Conservation (phyloP, 1,139 yeast genomes). For the Blastobotrys ciferrii region DNA sequence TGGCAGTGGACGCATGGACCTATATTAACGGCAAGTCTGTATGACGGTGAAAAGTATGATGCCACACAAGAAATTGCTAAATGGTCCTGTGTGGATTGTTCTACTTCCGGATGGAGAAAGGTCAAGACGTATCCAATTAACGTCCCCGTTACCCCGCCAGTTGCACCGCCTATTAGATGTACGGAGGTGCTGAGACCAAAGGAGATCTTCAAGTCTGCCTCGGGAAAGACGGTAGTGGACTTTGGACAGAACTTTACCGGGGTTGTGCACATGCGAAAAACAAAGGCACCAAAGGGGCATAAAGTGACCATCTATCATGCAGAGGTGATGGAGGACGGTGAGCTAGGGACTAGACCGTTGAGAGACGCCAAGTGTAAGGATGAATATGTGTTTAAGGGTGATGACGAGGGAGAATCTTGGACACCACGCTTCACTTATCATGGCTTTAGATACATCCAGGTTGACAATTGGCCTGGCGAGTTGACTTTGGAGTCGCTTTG, state of each 20-base stretch:
- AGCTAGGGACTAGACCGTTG: constrained; percentile 26
- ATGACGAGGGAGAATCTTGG: constrained; percentile 22
- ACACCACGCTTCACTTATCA: constrained; percentile 28
- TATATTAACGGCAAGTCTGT: constrained; percentile 22
- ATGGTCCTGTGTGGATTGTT: constrained; percentile 17
- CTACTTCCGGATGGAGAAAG: constrained; percentile 2
- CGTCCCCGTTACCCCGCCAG: constrained; percentile 13
- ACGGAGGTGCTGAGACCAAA: constrained; percentile 11
- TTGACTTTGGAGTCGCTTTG: constrained; percentile 18
- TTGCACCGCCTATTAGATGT: constrained; percentile 15
- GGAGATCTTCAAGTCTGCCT: constrained; percentile 14
- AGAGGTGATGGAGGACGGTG: constrained; percentile 30
- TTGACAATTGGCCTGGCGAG: constrained; percentile 26
- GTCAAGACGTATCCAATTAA: constrained; percentile 10
- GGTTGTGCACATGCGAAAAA: constrained; percentile 19
- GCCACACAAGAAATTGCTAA: constrained; percentile 22
- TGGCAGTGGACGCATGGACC: constrained; percentile 27
- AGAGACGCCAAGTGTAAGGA: constrained; percentile 24
- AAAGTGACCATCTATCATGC: constrained; percentile 25
- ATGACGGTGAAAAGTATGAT: constrained; percentile 30
- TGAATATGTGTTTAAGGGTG: constrained; percentile 23
- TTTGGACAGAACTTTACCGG: constrained; percentile 30
- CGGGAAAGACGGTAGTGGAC: constrained; percentile 28
- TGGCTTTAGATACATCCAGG: constrained; percentile 27
- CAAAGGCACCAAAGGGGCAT: constrained; percentile 24